These are phyloP conservation scores for Alternaria burnsii DNA, from an alignment of 2,329 filamentous ascomycete genomes.

Conservation along the genomic window DNA sequence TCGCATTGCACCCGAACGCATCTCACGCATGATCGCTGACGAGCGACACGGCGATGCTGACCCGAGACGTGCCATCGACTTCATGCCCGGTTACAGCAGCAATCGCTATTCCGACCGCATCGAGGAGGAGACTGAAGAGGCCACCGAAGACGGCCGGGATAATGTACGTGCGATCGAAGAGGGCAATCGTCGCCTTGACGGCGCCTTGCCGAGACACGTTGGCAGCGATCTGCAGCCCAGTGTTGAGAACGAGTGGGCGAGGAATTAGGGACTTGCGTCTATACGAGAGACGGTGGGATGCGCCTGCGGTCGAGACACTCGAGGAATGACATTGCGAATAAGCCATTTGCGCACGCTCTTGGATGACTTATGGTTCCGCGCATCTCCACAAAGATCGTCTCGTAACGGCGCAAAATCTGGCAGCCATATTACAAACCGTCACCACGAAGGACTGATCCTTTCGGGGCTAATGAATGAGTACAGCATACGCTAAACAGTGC, in stretches of 20 bases:
- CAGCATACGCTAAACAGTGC: not conserved
- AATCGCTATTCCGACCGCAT: constrained; percentile 42
- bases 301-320: not conserved
- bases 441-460: not conserved
- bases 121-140: constrained; percentile 41
- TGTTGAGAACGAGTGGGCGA: constrained; percentile 41
- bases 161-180: constrained; percentile 31
- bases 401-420: too few species aligned
- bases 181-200: constrained; percentile 27
- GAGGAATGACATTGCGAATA: not conserved
- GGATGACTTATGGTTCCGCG: not conserved
- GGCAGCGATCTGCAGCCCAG: constrained; percentile 27
- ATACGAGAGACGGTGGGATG: not conserved
- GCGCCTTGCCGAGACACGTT: constrained; percentile 26
- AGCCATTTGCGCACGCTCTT: too few species aligned
- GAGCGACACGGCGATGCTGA: constrained; percentile 35
- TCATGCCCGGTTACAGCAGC: constrained; percentile 36
- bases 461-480: too few species aligned
- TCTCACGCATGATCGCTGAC: constrained; percentile 44
- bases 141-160: constrained; percentile 24
- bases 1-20: constrained; percentile 38
- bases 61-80: constrained; percentile 39
- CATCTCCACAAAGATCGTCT: too few species aligned
- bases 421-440: not conserved
- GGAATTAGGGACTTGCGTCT: not conserved